phyloP scores from a whole-genome alignment of 1,284 basidiomycete genomes.

The Puccinia polysora region DNA sequence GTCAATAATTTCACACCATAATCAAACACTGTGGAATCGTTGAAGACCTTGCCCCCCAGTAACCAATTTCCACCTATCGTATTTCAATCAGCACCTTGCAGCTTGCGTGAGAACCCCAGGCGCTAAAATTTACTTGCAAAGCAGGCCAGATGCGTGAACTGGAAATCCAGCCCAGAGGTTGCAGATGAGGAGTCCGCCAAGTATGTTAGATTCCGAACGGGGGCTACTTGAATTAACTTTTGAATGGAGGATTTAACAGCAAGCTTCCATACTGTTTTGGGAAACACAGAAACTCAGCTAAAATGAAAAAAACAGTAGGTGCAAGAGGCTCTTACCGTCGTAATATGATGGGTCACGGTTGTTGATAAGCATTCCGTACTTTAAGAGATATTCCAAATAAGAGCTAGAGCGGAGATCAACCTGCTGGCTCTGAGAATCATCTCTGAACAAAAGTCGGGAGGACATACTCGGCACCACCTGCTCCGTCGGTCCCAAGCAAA shows the following conservation, averaged over 20 bases:
- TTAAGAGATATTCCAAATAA: conserved; percentile 41
- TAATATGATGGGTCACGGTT: conserved; percentile 25
- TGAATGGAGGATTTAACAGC: conserved; percentile 41
- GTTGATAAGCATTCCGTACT: conserved; percentile 38
- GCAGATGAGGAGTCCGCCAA: conserved; percentile 12
- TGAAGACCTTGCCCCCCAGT: conserved; percentile 24
- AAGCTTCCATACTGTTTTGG: conserved; percentile 26
- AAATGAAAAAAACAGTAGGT: no score
- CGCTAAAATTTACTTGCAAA: conserved; percentile 7
- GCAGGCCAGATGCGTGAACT: conserved; percentile 41
- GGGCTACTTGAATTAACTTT: conserved; percentile 18
- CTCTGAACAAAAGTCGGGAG: background rate
- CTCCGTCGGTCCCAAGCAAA: background rate
- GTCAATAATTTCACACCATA: conserved; percentile 25
- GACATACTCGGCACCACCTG: conserved; percentile 33
- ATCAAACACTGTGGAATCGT: conserved; percentile 2
- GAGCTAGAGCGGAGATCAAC: background rate
- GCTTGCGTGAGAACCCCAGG: background rate
- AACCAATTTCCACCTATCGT: conserved; percentile 38
- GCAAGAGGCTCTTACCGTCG: conserved; percentile 7
- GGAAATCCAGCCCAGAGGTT: background rate
- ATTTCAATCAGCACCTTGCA: background rate
- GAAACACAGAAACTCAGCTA: no score
- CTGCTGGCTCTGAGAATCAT: background rate
- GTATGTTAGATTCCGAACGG: conserved; percentile 24